Evolutionary conservation across 176 grass and related monocot genomes (phyloP).

Genomic region (Triticum timopheevii): DNA sequence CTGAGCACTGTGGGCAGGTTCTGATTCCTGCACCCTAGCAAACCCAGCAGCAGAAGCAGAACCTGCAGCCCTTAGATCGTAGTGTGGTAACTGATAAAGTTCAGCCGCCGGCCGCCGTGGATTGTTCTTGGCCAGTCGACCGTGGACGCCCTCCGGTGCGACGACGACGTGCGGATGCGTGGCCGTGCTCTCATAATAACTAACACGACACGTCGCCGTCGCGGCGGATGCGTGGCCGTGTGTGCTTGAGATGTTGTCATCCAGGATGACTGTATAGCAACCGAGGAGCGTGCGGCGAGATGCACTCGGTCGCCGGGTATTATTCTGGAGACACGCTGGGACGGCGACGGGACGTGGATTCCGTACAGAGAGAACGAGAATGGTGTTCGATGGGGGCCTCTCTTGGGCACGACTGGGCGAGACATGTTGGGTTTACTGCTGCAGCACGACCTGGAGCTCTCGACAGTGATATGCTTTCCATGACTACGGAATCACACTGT

Average conservation of each 20-base stretch:
- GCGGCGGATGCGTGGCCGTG: too few relatives aligned
- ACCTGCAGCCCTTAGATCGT: constrained; percentile 1
- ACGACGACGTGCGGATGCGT: background rate
- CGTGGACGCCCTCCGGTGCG: background rate
- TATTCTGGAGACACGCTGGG: background rate
- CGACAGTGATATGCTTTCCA: too few relatives aligned
- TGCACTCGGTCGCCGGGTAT: background rate
- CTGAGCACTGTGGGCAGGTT: background rate
- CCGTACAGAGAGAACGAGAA: background rate
- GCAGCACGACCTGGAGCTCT: background rate
- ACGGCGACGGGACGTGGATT: constrained; percentile 35
- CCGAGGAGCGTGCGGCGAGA: background rate
- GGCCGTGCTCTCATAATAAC: too few relatives aligned
- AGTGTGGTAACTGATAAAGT: background rate
- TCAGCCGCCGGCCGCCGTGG: background rate
- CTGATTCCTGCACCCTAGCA: background rate
- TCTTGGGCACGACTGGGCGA: constrained; percentile 1
- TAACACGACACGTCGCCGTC: too few relatives aligned
- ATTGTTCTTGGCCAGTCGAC: background rate
- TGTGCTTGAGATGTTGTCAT: too few relatives aligned
- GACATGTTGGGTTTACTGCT: constrained; percentile 23
- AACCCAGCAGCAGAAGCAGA: too few relatives aligned
- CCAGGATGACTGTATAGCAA: background rate
- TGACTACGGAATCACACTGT: too few relatives aligned
- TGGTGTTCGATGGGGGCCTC: constrained; percentile 13